Percentiles rank a stretch among this genome's conserved stretches.
phyloP scores from a whole-genome alignment of 345 rosid species.

The Arabis hirsuta region DNA sequence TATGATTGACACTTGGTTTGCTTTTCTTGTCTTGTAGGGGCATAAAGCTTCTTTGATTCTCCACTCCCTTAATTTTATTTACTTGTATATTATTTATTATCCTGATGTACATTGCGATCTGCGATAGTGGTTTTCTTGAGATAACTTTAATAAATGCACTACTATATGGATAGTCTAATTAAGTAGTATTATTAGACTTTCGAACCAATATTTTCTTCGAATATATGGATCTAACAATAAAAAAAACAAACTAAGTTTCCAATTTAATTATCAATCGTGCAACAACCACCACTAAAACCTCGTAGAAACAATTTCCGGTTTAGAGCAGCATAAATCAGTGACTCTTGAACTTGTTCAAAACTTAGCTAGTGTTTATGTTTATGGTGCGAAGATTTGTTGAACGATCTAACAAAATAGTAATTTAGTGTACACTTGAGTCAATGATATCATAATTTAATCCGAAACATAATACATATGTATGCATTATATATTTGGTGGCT shows the following conservation, averaged over 20 bases:
- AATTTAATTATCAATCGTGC: background rate
- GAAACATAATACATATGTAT: background rate
- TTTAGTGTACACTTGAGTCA: constrained; percentile 10
- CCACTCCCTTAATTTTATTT: constrained; percentile 26
- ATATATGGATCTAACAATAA: constrained; percentile 16
- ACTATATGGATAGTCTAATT: background rate
- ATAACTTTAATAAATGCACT: constrained; percentile 22
- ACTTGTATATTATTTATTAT: constrained; percentile 12
- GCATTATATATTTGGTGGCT: constrained; percentile 8
- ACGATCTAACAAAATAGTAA: background rate
- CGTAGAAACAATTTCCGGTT: background rate
- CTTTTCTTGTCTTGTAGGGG: constrained; percentile 21
- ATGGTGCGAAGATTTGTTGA: background rate
- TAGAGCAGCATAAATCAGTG: constrained; percentile 9
- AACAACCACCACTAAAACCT: background rate
- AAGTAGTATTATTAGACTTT: background rate
- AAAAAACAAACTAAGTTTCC: background rate
- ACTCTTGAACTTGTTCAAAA: background rate
- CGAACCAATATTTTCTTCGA: constrained; percentile 18
- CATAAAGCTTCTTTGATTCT: constrained; percentile 38
- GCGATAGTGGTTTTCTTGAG: constrained; percentile 17
- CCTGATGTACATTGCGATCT: constrained; percentile 22
- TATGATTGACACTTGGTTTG: constrained; percentile 42
- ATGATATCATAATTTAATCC: background rate
- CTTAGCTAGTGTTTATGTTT: background rate